These are phyloP conservation scores for Starmera dryadoides DNA, from an alignment of 805 yeast species.

Conservation along the genomic window DNA sequence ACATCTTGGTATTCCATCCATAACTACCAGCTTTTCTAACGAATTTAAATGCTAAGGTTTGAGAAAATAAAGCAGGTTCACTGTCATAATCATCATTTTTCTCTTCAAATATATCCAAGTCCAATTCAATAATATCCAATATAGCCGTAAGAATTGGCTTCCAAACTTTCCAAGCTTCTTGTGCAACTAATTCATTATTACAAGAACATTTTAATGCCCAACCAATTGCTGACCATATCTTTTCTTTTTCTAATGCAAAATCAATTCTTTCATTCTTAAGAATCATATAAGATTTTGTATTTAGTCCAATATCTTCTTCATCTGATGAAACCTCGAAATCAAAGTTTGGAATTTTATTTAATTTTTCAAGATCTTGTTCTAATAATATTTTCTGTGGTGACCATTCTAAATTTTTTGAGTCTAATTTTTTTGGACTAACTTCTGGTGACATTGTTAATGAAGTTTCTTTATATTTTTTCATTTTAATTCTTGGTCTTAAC, in stretches of 20 bases:
- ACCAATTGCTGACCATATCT: constrained; percentile 20
- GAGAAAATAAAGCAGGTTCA: background rate
- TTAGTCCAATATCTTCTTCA: background rate
- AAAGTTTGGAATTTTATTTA: background rate
- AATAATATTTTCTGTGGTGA: constrained; percentile 18
- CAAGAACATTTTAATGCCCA: constrained; percentile 24
- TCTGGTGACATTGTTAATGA: background rate
- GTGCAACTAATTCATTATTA: constrained; percentile 5
- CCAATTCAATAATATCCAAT: constrained; percentile 12
- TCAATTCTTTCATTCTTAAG: constrained; percentile 20
- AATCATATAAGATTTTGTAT: constrained; percentile 12
- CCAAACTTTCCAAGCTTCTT: constrained; percentile 17
- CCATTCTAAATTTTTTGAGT: constrained; percentile 5
- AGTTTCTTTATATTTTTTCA: constrained; percentile 9
- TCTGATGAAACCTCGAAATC: background rate
- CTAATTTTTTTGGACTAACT: no score
- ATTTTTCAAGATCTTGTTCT: constrained; percentile 4
- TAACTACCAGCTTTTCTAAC: constrained; percentile 7
- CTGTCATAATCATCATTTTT: background rate
- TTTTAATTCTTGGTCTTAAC: constrained; percentile 7
- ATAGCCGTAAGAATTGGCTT: constrained; percentile 10
- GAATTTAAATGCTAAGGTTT: constrained; percentile 6
- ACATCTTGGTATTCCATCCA: constrained; percentile 5
- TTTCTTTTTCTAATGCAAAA: constrained; percentile 11
- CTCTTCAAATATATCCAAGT: constrained; percentile 1